These are phyloP conservation scores for Skeletonema potamos DNA, from an alignment of 108 stramenopile genomes.

Conservation along the genomic window DNA sequence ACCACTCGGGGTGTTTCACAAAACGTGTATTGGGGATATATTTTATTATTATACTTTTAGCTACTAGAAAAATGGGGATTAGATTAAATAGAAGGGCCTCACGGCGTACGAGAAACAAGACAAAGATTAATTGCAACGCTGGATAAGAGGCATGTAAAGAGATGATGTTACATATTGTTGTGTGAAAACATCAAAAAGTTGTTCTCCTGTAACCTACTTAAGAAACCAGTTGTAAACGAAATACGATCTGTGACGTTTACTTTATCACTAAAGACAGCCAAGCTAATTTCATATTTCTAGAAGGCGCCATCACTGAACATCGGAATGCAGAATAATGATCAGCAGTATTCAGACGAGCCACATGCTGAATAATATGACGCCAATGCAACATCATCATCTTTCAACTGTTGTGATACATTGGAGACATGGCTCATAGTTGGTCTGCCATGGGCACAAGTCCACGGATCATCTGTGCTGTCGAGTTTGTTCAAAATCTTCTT, in stretches of 20 bases:
- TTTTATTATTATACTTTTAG: not conserved
- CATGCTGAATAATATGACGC: slow-evolving; percentile 13
- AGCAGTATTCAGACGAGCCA: not conserved
- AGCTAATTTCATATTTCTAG: too few relatives aligned
- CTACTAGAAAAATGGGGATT: not conserved
- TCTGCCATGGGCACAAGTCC: slow-evolving; percentile 87
- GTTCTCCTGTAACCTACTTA: slow-evolving; percentile 4
- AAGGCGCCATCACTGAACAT: too few relatives aligned
- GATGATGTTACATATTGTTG: slow-evolving; percentile 2
- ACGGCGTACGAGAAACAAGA: not conserved
- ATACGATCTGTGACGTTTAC: too few relatives aligned
- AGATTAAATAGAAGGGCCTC: not conserved
- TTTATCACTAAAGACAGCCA: too few relatives aligned
- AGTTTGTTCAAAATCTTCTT: slow-evolving; percentile 75
- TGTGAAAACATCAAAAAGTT: not conserved
- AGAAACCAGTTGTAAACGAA: not conserved
- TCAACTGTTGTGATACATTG: slow-evolving; percentile 47
- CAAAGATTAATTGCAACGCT: slow-evolving; percentile 4
- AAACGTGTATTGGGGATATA: not conserved
- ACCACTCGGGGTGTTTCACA: not conserved
- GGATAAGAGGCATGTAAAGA: not conserved
- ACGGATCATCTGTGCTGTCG: slow-evolving; percentile 87
- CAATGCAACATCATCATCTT: slow-evolving; percentile 55
- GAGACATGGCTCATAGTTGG: slow-evolving; percentile 91
- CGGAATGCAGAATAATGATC: too few relatives aligned